Evolutionary conservation across 768 basidiomycete genomes (phyloP), one percentile per base, ranked within the genome.

Genomic region (Nevesoporus exiguus): DNA sequence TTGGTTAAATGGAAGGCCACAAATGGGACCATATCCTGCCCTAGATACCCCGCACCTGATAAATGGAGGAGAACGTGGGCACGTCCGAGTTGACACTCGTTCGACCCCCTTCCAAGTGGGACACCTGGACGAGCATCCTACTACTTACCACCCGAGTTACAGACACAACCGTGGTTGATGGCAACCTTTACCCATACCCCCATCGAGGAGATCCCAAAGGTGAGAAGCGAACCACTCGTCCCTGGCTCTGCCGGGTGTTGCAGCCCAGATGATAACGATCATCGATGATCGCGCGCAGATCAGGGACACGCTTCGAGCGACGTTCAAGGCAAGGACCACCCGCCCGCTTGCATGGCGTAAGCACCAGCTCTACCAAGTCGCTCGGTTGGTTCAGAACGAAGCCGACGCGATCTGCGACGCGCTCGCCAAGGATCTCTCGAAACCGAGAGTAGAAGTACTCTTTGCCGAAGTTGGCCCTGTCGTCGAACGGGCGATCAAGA

Each of bases 361-460:
- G 50, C 75, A 79, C 43, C 89, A 91, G 58, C 76, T 90, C 40
- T 72, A 75, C 41, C 82, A 84, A 58, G 75, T 90, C 30, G 83
- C 80, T 24, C 79, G 76, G 22, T 70, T 88, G 70, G 68, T 77
- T 22, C 80, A 87, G 59, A 82, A 87, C n/a, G 85, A 90, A 66
- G 61, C 72, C 4, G 74, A 81, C 4, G 76, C 72, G 4, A 64
- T 89, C 47, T 74, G 74, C 14, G 75, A 77, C 2, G 78, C 70
- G 2, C n/a, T 71, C 14, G 43, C 57, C n/a, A 56, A 60, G 13
- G 86, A 88, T 56, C 66, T 85, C 1, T 76, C 77, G 1, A 77
- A 77, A 25, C 83, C 82, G 1, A 71, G 64, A 29, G 25, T 59
- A 7, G 67, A 69, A 9, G 58, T 71, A 0, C 67, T 75, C 25